phyloP scores from a whole-genome alignment of 495 filamentous ascomycete genomes.

The Cercophora scortea region DNA sequence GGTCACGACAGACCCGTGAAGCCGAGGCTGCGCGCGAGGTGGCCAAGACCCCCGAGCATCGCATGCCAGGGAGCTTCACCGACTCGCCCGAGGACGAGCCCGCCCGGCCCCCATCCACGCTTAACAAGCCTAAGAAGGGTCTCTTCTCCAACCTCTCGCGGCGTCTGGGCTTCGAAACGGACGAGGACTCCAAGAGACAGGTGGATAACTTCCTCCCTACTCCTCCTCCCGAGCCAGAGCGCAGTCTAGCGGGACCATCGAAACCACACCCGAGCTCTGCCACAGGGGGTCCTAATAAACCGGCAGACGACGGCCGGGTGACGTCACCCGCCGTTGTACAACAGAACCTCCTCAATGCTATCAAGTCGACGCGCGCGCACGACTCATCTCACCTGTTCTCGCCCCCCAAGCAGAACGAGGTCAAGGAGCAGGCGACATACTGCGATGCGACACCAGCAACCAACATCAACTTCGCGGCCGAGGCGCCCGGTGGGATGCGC shows the following conservation, averaged over 20 bases:
- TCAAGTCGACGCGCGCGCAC: conserved; percentile 73
- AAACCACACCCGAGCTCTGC: not conserved
- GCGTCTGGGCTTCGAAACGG: conserved; percentile 55
- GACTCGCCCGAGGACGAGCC: conserved; percentile 47
- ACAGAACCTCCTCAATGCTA: conserved; percentile 68
- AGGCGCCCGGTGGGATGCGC: conserved; percentile 60
- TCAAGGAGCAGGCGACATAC: conserved; percentile 82
- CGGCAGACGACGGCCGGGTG: conserved; percentile 33
- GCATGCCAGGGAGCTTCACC: conserved; percentile 44
- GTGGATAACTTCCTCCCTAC: conserved; percentile 31
- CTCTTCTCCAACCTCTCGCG: conserved; percentile 60
- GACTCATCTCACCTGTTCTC: conserved; percentile 63
- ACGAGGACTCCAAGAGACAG: conserved; percentile 30
- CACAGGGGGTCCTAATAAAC: not conserved
- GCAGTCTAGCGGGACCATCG: not conserved
- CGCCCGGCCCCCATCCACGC: conserved; percentile 10
- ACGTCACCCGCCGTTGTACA: conserved; percentile 49
- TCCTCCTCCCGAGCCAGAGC: not conserved
- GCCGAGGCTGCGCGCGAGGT: conserved; percentile 23
- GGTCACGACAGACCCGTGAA: conserved; percentile 34
- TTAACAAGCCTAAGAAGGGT: conserved; percentile 19
- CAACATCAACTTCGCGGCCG: conserved; percentile 67
- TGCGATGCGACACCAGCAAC: conserved; percentile 78
- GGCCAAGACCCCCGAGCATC: conserved; percentile 18
- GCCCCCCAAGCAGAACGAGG: conserved; percentile 59